Evolutionary conservation across 1,284 basidiomycete genomes (phyloP).

Genomic region (Pseudozyma pruni): DNA sequence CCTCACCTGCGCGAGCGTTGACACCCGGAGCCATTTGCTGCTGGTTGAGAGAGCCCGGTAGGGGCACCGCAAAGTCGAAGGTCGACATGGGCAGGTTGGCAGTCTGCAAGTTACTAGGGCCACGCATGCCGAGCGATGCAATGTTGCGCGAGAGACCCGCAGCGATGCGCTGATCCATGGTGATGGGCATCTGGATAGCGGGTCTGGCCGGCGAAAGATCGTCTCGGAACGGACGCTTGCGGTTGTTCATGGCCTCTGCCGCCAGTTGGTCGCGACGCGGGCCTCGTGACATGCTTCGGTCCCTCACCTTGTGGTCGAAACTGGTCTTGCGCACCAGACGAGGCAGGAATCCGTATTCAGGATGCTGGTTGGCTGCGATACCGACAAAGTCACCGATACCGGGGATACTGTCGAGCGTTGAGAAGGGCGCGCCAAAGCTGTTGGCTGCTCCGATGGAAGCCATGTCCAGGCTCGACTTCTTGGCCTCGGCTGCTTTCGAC

Average conservation of each 20-base stretch:
- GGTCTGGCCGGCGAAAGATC: slow-evolving; percentile 60
- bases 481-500: slow-evolving; percentile 20
- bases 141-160: slow-evolving; percentile 64
- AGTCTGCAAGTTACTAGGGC: slow-evolving; percentile 23
- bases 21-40: slow-evolving; percentile 14
- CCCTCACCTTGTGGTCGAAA: slow-evolving; percentile 66
- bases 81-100: slow-evolving; percentile 50
- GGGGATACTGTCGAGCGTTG: slow-evolving; percentile 63
- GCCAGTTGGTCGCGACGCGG: slow-evolving; percentile 45
- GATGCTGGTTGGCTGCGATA: slow-evolving; percentile 64
- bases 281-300: slow-evolving; percentile 60
- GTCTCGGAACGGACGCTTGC: slow-evolving; percentile 62
- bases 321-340: slow-evolving; percentile 66
- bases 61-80: slow-evolving; percentile 59
- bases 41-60: slow-evolving; percentile 15
- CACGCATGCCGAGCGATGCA: slow-evolving; percentile 49
- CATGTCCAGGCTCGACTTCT: slow-evolving; percentile 54
- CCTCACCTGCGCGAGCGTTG: slow-evolving; percentile 7
- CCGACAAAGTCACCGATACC: slow-evolving; percentile 65
- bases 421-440: slow-evolving; percentile 54
- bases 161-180: slow-evolving; percentile 63
- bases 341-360: slow-evolving; percentile 66
- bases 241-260: slow-evolving; percentile 45
- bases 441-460: slow-evolving; percentile 60
- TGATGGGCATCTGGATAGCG: slow-evolving; percentile 50